Base-by-base conservation (phyloP, 805 yeast genomes). In the Wickerhamiella vanderwaltii region DNA sequence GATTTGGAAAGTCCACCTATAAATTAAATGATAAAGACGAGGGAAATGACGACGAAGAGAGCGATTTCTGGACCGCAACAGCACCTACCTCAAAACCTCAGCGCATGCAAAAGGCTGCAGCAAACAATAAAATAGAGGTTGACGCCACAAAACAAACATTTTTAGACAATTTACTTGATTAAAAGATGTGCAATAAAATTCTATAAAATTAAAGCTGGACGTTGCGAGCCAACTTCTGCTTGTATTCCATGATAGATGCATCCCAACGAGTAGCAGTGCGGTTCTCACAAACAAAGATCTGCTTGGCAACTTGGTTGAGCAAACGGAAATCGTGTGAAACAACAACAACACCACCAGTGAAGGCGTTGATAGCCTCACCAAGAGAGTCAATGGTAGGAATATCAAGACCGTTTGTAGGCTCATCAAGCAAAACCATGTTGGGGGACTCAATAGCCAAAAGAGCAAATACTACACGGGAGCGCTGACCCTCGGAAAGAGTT, bases 321-420 rank as follows among this genome's bases (percentile, higher is more conserved):
- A 91, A 74, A 69, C 97, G 80, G 88, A 91, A 91, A 70, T 91
- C 98, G 75, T 91, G 98, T 48, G 96, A 86, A 51, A 91, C 98
- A 46, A 91, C 95, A 52, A 86, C 94, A 42, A 88, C 95, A 73
- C 98, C 98, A 68, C 98, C 98, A 60, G 79, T 82, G 73, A 83
- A 91, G 24, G 75, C 80, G 52, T 86, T 79, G 62, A 91, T 88
- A 50, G 98, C 98, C 44, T 81, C 94, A 41, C 96, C 98, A 57
- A 91, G 72, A 33, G 98, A 91, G 67, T 91, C 98, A 61, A 91
- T 91, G 40, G 98, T 87, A 58, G 96, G 86, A 56, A 91, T 88
- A 72, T 91, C 98, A 66, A 91, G 72, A 73, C 97, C 97, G 74
- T 91, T 91, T 52, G 98, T 91, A 75, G 98, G 98, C 79, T 91